Evolutionary conservation across 441 rosid species (phyloP).

Genomic region (Pelargonium australe): DNA sequence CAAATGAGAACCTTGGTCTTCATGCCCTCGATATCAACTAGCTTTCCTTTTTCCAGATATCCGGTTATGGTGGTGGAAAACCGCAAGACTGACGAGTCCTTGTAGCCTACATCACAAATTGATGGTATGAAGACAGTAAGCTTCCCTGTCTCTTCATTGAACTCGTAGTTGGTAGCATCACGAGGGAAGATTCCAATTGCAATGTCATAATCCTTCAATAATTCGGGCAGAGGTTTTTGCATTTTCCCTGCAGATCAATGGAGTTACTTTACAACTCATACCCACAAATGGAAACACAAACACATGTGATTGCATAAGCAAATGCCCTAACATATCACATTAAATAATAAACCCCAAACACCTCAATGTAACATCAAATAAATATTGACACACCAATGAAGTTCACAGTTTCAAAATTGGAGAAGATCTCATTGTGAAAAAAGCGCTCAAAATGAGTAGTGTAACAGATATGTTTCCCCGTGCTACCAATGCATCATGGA

Average conservation of each 20-base stretch:
- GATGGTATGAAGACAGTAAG: conserved; percentile 27
- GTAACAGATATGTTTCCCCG: too few species aligned
- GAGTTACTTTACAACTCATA: neutral
- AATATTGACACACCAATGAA: neutral
- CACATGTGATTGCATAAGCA: neutral
- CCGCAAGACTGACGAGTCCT: conserved; percentile 70
- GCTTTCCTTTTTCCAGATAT: conserved; percentile 74
- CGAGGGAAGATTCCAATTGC: conserved; percentile 84
- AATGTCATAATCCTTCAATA: conserved; percentile 70
- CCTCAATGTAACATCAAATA: neutral
- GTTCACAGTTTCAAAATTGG: too few species aligned
- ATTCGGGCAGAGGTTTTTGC: conserved; percentile 83
- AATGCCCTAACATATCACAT: neutral
- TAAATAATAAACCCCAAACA: neutral
- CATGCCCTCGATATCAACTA: conserved; percentile 72
- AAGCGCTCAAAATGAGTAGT: too few species aligned
- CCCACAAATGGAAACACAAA: neutral
- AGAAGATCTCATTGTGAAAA: too few species aligned
- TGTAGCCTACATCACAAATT: conserved; percentile 81
- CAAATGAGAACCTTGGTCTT: conserved; percentile 81
- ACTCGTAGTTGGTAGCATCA: conserved; percentile 90
- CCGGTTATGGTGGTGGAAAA: conserved; percentile 58
- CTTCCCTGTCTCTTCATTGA: conserved; percentile 67
- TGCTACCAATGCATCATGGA: too few species aligned
- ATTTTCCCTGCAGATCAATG: conserved; percentile 59